Evolutionary conservation across 495 filamentous ascomycete species (phyloP).

Genomic region (Aspergillus indologenus): DNA sequence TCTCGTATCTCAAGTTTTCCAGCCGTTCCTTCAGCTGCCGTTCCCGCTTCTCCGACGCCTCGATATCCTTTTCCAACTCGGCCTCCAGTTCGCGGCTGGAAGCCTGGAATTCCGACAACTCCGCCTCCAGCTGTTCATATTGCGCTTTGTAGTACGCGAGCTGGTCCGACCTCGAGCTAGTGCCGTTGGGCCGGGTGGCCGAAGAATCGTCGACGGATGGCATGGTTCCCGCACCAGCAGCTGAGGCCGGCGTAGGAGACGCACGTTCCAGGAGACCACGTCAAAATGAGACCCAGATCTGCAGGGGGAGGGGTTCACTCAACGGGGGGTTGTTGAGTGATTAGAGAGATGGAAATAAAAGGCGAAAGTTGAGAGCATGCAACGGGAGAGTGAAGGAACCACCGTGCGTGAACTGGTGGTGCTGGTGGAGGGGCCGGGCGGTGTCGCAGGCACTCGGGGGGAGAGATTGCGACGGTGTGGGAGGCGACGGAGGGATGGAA

Average conservation of each 20-base stretch:
- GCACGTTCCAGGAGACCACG: constrained; percentile 25
- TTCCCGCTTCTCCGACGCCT: constrained; percentile 91
- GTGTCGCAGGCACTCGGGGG: constrained; percentile 36
- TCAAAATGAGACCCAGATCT: constrained; percentile 11
- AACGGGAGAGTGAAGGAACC: constrained; percentile 11
- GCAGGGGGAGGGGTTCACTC: constrained; percentile 7
- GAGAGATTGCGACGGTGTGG: constrained; percentile 20
- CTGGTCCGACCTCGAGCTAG: constrained; percentile 63
- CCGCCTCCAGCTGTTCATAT: constrained; percentile 87
- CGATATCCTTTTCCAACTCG: constrained; percentile 94
- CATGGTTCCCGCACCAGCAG: constrained; percentile 41
- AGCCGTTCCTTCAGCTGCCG: constrained; percentile 79
- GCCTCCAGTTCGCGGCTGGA: constrained; percentile 91
- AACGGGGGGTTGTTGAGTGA: constrained; percentile 5
- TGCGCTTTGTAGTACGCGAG: constrained; percentile 92
- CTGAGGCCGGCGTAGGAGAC: constrained; percentile 27
- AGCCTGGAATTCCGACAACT: constrained; percentile 90
- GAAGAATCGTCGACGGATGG: constrained; percentile 60
- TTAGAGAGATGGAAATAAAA: constrained; percentile 1
- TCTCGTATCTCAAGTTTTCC: constrained; percentile 79
- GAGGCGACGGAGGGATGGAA: constrained; percentile 18
- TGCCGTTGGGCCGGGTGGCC: constrained; percentile 58
- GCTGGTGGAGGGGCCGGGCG: constrained; percentile 38
- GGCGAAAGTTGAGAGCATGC: constrained; percentile 7
- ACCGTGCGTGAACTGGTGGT: constrained; percentile 25